Evolutionary conservation across 176 grass and related monocot species (phyloP).

Genomic region (Eleusine indica): DNA sequence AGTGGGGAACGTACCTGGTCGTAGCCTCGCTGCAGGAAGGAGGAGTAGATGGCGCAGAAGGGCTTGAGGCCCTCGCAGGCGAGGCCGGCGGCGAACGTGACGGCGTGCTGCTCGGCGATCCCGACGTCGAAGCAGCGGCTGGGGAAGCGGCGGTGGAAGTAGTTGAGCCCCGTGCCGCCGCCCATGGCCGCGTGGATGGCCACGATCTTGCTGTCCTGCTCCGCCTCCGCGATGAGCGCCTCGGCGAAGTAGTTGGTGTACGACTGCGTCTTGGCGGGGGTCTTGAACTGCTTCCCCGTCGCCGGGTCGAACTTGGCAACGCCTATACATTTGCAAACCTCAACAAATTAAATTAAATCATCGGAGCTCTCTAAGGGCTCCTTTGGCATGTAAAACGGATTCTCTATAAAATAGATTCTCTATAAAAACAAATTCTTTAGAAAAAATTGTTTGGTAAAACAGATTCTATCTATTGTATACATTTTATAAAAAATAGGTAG

Average conservation of each 20-base stretch:
- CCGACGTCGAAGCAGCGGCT: slow-evolving; percentile 92
- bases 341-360: background rate
- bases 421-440: too few species aligned
- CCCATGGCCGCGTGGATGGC: slow-evolving; percentile 99
- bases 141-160: slow-evolving; percentile 95
- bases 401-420: too few species aligned
- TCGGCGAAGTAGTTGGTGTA: slow-evolving; percentile 97
- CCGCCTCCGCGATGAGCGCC: slow-evolving; percentile 89
- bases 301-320: slow-evolving; percentile 94
- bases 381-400: too few species aligned
- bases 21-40: slow-evolving; percentile 95
- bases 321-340: slow-evolving; percentile 36
- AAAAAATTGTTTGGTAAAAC: too few species aligned
- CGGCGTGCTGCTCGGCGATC: slow-evolving; percentile 97
- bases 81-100: slow-evolving; percentile 91
- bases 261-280: slow-evolving; percentile 63
- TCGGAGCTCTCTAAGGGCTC: too few species aligned
- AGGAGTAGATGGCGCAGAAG: slow-evolving; percentile 96
- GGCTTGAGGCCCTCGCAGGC: slow-evolving; percentile 96
- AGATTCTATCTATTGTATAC: too few species aligned
- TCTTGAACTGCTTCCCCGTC: slow-evolving; percentile 92
- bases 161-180: slow-evolving; percentile 92
- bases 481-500: too few species aligned
- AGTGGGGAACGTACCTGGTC: slow-evolving; percentile 56
- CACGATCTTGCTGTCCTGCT: slow-evolving; percentile 80